Conservation (phyloP, 768 basidiomycete species). For the Omphalotus guepiniiformis region DNA sequence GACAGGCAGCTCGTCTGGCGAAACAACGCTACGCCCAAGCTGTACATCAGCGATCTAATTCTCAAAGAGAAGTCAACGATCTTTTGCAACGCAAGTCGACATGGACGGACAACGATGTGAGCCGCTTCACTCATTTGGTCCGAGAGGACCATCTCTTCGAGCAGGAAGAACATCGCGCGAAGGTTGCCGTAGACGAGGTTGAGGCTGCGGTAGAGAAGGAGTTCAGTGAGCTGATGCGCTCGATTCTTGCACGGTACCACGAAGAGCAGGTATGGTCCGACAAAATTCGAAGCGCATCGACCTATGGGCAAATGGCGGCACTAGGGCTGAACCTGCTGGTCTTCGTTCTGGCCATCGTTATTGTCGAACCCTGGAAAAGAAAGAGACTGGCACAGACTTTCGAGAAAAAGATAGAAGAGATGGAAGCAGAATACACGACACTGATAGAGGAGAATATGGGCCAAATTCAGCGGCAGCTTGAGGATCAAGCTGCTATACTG, state of each 20-base stretch:
- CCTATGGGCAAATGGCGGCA: slow-evolving; percentile 86
- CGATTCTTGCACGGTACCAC: slow-evolving; percentile 90
- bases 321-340: slow-evolving; percentile 86
- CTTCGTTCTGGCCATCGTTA: slow-evolving; percentile 82
- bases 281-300: slow-evolving; percentile 94
- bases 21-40: slow-evolving; percentile 77
- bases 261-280: slow-evolving; percentile 98
- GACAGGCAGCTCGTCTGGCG: slow-evolving; percentile 63
- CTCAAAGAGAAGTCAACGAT: slow-evolving; percentile 95
- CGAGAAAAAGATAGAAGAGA: slow-evolving; percentile 74
- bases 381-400: slow-evolving; percentile 82
- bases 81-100: slow-evolving; percentile 87
- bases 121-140: slow-evolving; percentile 85
- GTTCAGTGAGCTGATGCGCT: slow-evolving; percentile 83
- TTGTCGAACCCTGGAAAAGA: slow-evolving; percentile 98
- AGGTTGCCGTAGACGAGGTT: slow-evolving; percentile 57
- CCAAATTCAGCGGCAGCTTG: slow-evolving; percentile 45
- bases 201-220: slow-evolving; percentile 84
- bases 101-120: slow-evolving; percentile 91
- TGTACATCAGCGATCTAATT: slow-evolving; percentile 73
- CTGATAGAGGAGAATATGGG: slow-evolving; percentile 45
- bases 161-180: slow-evolving; percentile 70
- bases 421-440: slow-evolving; percentile 50
- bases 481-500: slow-evolving; percentile 38
- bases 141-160: slow-evolving; percentile 86